A percentile compares a stretch with the other conserved stretches of the same genome.
Conservation (phyloP, 2,329 filamentous ascomycete species). For the Lecanicillium sp. region DNA sequence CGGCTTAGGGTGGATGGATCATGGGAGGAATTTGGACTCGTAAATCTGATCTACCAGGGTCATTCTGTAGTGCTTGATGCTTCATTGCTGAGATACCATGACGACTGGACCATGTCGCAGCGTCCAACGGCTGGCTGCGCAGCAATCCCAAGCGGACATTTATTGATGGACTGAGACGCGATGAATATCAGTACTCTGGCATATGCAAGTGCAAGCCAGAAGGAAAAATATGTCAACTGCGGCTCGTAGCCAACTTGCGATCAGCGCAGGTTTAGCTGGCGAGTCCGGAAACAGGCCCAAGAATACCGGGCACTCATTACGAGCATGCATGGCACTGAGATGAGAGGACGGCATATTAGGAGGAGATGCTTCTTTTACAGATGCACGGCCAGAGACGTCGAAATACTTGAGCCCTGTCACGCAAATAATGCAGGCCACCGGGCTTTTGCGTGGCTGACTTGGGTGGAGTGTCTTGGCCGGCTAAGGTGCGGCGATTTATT, state of each 20-base stretch:
- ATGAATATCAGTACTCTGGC: background rate
- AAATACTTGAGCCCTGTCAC: background rate
- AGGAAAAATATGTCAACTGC: background rate
- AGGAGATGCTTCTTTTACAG: too few relatives aligned
- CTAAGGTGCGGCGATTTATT: conserved; percentile 35
- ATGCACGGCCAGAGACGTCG: too few relatives aligned
- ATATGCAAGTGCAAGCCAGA: conserved; percentile 4
- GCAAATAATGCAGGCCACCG: background rate
- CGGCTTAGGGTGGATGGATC: background rate
- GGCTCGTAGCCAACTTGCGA: too few relatives aligned
- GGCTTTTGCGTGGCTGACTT: conserved; percentile 1
- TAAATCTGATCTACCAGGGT: conserved; percentile 13
- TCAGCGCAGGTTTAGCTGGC: too few relatives aligned
- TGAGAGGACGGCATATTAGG: too few relatives aligned
- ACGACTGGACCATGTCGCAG: background rate
- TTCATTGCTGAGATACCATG: conserved; percentile 2
- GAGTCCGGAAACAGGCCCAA: too few relatives aligned
- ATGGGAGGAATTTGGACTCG: conserved; percentile 1
- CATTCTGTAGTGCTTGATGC: conserved; percentile 12
- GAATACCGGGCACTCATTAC: too few relatives aligned
- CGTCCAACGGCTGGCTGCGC: background rate
- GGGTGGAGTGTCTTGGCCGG: conserved; percentile 20
- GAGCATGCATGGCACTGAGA: too few relatives aligned
- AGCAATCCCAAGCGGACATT: background rate
- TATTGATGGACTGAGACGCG: background rate